These are phyloP conservation scores for Neurospora tetraspora DNA, from an alignment of 495 filamentous ascomycete genomes.

Conservation along the genomic window DNA sequence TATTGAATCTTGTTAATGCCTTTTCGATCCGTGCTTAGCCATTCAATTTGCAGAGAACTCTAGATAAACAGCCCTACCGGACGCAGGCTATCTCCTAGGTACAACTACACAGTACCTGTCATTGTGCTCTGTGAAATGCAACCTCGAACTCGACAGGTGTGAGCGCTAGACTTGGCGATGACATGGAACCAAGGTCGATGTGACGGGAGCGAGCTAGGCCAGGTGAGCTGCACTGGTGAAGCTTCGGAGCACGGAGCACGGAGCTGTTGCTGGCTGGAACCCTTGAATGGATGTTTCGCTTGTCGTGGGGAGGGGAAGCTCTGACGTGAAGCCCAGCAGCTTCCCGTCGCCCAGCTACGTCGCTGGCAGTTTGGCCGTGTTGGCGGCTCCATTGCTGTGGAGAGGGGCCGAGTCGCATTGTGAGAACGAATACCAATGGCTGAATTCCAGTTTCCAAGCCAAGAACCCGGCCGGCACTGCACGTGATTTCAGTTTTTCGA, in stretches of 20 bases:
- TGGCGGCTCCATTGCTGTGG: neutral
- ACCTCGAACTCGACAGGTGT: neutral
- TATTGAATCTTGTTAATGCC: too few species aligned
- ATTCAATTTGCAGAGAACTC: too few species aligned
- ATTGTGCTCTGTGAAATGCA: neutral
- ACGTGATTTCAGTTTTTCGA: neutral
- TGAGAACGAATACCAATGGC: neutral
- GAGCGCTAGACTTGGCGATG: neutral
- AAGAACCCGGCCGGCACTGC: neutral
- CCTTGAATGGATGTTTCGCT: neutral
- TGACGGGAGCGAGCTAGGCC: neutral
- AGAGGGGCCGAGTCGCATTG: neutral
- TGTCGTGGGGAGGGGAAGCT: neutral
- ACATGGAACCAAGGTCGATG: neutral
- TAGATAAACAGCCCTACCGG: neutral
- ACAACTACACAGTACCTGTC: too few species aligned
- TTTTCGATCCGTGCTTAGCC: too few species aligned
- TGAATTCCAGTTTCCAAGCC: neutral
- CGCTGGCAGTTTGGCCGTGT: neutral
- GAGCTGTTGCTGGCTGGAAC: neutral
- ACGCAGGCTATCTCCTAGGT: neutral
- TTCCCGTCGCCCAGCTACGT: constrained; percentile 1
- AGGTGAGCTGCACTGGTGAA: neutral
- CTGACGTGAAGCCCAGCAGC: neutral
- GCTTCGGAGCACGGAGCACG: neutral